These are phyloP conservation scores for Bolboschoenoplectus hybrid DNA, from an alignment of 202 grass and related monocot genomes.

Conservation along the genomic window DNA sequence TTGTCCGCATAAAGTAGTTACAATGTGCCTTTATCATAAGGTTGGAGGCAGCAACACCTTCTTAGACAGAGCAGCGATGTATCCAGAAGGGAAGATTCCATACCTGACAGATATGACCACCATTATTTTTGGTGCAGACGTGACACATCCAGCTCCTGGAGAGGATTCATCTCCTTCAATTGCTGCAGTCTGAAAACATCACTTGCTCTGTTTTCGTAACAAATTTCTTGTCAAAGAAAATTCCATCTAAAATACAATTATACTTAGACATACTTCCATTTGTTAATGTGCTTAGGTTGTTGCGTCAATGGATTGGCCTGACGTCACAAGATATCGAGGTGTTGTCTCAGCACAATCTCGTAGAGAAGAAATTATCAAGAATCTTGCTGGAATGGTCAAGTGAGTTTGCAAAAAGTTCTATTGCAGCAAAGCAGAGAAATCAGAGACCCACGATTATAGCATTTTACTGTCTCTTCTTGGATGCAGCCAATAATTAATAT, in stretches of 20 bases:
- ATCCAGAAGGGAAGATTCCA: conserved; percentile 50
- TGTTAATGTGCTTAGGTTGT: conserved; percentile 52
- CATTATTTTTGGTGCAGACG: conserved; percentile 84
- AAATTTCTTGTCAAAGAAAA: not conserved
- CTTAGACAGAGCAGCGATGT: conserved; percentile 47
- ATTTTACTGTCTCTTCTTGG: not conserved
- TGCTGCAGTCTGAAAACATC: conserved; percentile 53
- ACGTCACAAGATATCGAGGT: conserved; percentile 71
- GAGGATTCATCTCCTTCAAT: conserved; percentile 77
- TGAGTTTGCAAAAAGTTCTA: conserved; percentile 13
- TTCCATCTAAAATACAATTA: not conserved
- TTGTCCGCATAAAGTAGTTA: not conserved
- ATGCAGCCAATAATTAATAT: not conserved
- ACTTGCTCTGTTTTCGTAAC: not conserved
- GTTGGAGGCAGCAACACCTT: conserved; percentile 82
- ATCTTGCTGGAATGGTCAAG: conserved; percentile 76
- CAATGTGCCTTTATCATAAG: conserved; percentile 43
- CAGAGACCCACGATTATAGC: too few species aligned
- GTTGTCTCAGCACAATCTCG: conserved; percentile 70
- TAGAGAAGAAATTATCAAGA: conserved; percentile 68
- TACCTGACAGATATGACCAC: conserved; percentile 61
- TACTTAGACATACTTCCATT: not conserved
- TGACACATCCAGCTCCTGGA: conserved; percentile 72
- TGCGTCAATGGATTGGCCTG: conserved; percentile 79
- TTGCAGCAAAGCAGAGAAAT: too few species aligned